Percentiles rank a stretch among this genome's conserved stretches.
Evolutionary conservation across 2,329 filamentous ascomycete genomes (phyloP).

Genomic region (Colletotrichum sp.): DNA sequence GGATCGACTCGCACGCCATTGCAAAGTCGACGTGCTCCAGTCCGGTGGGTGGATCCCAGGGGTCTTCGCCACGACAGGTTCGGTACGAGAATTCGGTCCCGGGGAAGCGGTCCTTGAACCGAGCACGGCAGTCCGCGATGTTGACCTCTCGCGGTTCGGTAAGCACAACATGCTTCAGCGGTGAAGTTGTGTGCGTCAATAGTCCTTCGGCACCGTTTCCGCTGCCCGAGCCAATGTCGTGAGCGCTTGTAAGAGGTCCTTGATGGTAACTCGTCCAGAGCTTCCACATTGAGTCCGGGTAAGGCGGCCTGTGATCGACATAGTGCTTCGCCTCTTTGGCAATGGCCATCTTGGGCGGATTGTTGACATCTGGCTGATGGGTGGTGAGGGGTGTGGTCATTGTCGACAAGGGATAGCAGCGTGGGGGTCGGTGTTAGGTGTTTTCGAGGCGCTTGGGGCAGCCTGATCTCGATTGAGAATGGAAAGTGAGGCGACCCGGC

Average conservation of each 20-base stretch:
- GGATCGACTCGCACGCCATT: conserved; percentile 8
- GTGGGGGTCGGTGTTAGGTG: neutral
- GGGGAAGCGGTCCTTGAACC: neutral
- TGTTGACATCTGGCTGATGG: neutral
- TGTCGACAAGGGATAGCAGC: neutral
- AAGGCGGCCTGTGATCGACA: conserved; percentile 2
- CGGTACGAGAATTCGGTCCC: neutral
- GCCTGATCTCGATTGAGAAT: neutral
- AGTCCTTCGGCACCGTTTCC: neutral
- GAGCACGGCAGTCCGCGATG: neutral
- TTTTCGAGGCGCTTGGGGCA: neutral
- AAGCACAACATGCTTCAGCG: neutral
- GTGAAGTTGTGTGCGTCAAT: neutral
- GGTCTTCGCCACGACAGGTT: neutral
- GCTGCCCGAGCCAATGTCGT: conserved; percentile 1
- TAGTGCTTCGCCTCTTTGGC: conserved; percentile 11
- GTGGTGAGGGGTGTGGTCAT: neutral
- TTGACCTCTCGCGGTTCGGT: conserved; percentile 2
- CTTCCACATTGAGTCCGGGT: conserved; percentile 9
- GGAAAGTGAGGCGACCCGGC: neutral
- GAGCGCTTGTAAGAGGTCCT: neutral
- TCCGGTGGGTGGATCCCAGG: neutral
- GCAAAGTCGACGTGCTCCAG: neutral
- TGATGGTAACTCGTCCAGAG: conserved; percentile 1
- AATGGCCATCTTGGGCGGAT: neutral